These are phyloP conservation scores for Paecilomyces sp. DNA, from an alignment of 2,329 filamentous ascomycete species.

Conservation along the genomic window DNA sequence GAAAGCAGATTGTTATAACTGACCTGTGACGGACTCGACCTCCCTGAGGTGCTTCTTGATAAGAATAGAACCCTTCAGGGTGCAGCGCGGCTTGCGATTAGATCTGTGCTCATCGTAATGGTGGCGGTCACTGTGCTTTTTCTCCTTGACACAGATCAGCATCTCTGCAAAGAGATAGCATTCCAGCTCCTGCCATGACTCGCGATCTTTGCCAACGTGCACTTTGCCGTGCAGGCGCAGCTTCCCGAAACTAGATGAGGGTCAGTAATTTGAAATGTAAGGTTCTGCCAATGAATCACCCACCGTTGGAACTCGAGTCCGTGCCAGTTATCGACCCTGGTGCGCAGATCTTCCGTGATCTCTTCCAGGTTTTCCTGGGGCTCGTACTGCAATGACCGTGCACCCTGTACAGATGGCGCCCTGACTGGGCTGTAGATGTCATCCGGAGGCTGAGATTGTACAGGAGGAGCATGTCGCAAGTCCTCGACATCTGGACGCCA, in stretches of 20 bases:
- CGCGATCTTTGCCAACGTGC: constrained; percentile 88
- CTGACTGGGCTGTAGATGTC: constrained; percentile 48
- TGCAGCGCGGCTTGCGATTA: constrained; percentile 66
- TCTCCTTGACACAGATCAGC: constrained; percentile 99
- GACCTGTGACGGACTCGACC: constrained; percentile 58
- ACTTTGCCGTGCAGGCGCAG: constrained; percentile 83
- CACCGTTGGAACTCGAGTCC: constrained; percentile 81
- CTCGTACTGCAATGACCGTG: constrained; percentile 64
- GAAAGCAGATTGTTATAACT: background rate
- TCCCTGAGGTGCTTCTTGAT: constrained; percentile 97
- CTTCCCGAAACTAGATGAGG: constrained; percentile 69
- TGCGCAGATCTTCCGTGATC: constrained; percentile 76
- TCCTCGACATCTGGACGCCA: constrained; percentile 85
- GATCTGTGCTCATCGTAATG: constrained; percentile 57
- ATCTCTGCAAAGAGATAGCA: constrained; percentile 97
- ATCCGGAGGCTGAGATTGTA: constrained; percentile 39
- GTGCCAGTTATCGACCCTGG: constrained; percentile 97
- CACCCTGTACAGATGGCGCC: constrained; percentile 24
- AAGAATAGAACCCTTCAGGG: constrained; percentile 91
- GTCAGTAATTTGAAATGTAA: background rate
- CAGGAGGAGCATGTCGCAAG: constrained; percentile 49
- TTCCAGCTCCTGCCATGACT: constrained; percentile 95
- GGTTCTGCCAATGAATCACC: background rate
- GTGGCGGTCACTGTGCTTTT: constrained; percentile 56
- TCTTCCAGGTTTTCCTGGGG: constrained; percentile 68